These are phyloP conservation scores for Hanseniaspora guilliermondii DNA, from an alignment of 805 yeast species.

Conservation along the genomic window DNA sequence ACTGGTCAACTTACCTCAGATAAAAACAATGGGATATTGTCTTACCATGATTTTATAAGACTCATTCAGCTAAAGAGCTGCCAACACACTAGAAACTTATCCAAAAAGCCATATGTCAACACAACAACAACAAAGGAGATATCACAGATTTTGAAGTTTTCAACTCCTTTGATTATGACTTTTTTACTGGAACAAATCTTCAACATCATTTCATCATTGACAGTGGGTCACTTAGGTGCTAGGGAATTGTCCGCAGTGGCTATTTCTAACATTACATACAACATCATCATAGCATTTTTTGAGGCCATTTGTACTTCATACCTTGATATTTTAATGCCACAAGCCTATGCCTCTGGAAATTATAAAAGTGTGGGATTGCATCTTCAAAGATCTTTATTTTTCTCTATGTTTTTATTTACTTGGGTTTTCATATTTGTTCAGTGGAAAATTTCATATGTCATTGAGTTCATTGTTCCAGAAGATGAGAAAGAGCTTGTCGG, in stretches of 20 bases:
- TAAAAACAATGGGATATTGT: constrained; percentile 4
- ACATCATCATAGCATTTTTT: constrained; percentile 64
- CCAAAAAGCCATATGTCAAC: not conserved
- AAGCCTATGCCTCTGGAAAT: constrained; percentile 72
- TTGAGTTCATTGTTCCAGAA: constrained; percentile 31
- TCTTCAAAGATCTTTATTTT: constrained; percentile 56
- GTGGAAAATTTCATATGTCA: constrained; percentile 45
- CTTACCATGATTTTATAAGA: constrained; percentile 5
- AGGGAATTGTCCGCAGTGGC: constrained; percentile 73
- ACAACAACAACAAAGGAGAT: constrained; percentile 2
- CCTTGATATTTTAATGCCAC: constrained; percentile 71
- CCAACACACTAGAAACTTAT: not conserved
- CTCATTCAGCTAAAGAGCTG: not conserved
- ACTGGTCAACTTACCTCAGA: constrained; percentile 1
- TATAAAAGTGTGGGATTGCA: constrained; percentile 59
- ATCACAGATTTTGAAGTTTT: constrained; percentile 23
- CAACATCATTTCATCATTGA: constrained; percentile 65
- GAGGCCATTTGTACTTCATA: constrained; percentile 69
- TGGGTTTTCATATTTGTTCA: constrained; percentile 45
- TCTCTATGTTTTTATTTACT: constrained; percentile 42
- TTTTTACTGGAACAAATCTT: constrained; percentile 62
- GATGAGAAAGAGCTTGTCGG: constrained; percentile 43
- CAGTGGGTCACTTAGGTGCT: constrained; percentile 77
- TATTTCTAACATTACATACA: constrained; percentile 71
- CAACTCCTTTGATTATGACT: constrained; percentile 51